Base-by-base conservation (phyloP, 1,284 basidiomycete species). In the Porogramme epimiltina region DNA sequence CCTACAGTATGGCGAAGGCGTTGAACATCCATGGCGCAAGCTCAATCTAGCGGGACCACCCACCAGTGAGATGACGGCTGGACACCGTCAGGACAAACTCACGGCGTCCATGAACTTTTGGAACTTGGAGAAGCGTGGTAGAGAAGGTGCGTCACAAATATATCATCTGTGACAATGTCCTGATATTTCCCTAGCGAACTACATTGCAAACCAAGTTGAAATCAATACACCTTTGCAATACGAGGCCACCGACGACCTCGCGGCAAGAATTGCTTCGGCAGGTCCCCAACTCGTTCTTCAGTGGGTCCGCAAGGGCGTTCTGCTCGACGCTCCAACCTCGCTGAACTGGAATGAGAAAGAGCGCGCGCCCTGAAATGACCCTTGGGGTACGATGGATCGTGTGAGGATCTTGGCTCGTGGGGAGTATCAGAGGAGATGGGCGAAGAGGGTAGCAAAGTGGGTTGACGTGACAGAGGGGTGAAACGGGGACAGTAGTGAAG, bases 391-490 rank as follows among this genome's bases (percentile, higher is more conserved):
- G 67, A 90, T 84, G 2, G 73, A 71, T 45, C 84, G 85, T 8
- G 91, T 90, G n/a, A 93, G 76, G 1, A 86, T 74, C 69, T 95
- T 94, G 56, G 93, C 82, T 2, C 86, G 84, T 44, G 84, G 72
- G 44, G 85, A 86, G 38, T 76, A 78, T 20, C 84, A 77, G 34
- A 91, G 73, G 24, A 91, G 77, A 61, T 88, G 85, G 2, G 87
- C 71, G 61, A 91, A 90, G 49, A 91, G 72, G 13, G 82, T 75
- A 3, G 88, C 81, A 51, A 91, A 74, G 55, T 89, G 87, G 4
- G 82, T 85, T 6, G 86, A 82, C 20, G 77, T 80, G 18, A 83
- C 77, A 37, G 74, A 85, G 73, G 0, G 81, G 74, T 3, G 79
- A 71, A 16, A 77, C 75, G 19, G 84, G 84, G 16, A 84, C 73